These are phyloP conservation scores for Daldinia childiae DNA, from an alignment of 495 filamentous ascomycete species.

Conservation along the genomic window DNA sequence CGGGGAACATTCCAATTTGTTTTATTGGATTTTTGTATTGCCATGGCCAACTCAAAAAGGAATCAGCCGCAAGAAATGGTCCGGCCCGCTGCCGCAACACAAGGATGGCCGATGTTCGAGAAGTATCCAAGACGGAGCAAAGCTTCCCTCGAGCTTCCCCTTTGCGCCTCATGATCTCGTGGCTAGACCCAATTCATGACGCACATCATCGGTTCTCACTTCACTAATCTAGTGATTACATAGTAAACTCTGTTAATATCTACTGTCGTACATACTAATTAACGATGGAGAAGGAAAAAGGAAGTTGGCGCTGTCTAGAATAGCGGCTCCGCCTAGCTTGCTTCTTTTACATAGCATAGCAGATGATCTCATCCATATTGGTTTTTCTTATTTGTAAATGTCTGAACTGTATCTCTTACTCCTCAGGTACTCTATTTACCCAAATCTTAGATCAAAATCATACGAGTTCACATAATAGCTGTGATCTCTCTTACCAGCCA, in stretches of 20 bases:
- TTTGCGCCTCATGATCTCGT: slow-evolving; percentile 13
- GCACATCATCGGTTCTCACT: slow-evolving; percentile 9
- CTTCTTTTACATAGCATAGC: slow-evolving; percentile 13
- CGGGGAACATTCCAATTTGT: not conserved
- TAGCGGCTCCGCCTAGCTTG: slow-evolving; percentile 3
- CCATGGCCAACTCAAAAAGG: not conserved
- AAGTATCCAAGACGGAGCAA: slow-evolving; percentile 24
- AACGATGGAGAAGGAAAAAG: not conserved
- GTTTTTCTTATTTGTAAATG: slow-evolving; percentile 15
- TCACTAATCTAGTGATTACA: not conserved
- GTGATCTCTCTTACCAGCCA: not conserved
- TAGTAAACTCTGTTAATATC: not conserved
- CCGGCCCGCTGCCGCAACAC: slow-evolving; percentile 6
- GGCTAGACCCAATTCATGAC: slow-evolving; percentile 28
- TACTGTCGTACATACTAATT: not conserved
- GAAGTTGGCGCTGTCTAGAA: not conserved
- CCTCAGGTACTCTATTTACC: not conserved
- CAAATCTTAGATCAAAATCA: slow-evolving; percentile 2
- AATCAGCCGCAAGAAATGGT: slow-evolving; percentile 13
- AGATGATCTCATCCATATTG: slow-evolving; percentile 32
- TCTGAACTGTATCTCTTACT: not conserved
- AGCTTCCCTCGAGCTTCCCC: slow-evolving; percentile 9
- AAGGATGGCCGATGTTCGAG: not conserved
- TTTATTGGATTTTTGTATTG: not conserved
- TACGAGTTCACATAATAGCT: not conserved